A percentile compares a stretch with the other conserved stretches of the same genome.
Conservation (phyloP, 2,329 filamentous ascomycete genomes). For the Microsporum audouinii region DNA sequence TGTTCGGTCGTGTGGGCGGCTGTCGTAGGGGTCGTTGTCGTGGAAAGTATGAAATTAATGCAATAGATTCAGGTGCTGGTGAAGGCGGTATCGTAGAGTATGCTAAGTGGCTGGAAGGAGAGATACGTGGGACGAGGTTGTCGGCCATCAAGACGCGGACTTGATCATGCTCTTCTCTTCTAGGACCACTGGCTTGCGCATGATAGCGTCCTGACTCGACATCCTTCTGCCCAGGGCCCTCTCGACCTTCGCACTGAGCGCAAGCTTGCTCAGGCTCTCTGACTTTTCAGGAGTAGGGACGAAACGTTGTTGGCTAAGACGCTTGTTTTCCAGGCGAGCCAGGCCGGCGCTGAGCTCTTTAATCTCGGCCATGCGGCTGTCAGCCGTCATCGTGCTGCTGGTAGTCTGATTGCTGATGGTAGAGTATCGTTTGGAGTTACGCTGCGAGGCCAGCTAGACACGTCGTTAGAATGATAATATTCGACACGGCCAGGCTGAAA, state of each 20-base stretch:
- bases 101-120: background rate
- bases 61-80: background rate
- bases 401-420: slow-evolving; percentile 41
- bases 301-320: slow-evolving; percentile 70
- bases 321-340: slow-evolving; percentile 81
- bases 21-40: background rate
- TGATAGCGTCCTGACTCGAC: slow-evolving; percentile 70
- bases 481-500: background rate
- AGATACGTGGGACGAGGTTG: background rate
- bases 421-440: slow-evolving; percentile 43
- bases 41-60: background rate
- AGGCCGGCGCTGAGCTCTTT: slow-evolving; percentile 68
- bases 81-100: background rate
- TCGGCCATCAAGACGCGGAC: slow-evolving; percentile 1
- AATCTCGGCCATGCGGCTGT: slow-evolving; percentile 51
- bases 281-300: slow-evolving; percentile 66
- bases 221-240: slow-evolving; percentile 76
- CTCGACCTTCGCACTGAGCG: slow-evolving; percentile 80
- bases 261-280: slow-evolving; percentile 72
- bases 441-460: slow-evolving; percentile 33
- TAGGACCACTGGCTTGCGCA: slow-evolving; percentile 51
- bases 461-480: slow-evolving; percentile 7
- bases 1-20: background rate
- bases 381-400: slow-evolving; percentile 29
- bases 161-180: slow-evolving; percentile 28